These are phyloP conservation scores for Alectoria sarmentosa DNA, from an alignment of 495 filamentous ascomycete genomes.

Conservation along the genomic window DNA sequence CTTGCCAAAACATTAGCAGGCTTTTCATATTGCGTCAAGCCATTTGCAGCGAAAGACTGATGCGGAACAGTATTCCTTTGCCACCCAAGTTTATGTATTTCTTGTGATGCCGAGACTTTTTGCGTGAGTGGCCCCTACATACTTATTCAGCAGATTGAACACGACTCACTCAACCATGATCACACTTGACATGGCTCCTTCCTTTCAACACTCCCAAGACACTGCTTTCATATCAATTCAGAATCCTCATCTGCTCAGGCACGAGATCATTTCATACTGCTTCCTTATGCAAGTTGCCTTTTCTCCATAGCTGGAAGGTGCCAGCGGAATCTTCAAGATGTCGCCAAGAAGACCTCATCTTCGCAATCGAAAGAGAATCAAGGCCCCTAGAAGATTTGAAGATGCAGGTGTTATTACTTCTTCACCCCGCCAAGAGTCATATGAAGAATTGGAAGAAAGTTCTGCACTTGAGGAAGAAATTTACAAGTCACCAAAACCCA, in stretches of 20 bases:
- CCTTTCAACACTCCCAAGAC: not conserved
- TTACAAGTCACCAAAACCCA: conserved; percentile 7
- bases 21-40: not conserved
- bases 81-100: not conserved
- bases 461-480: conserved; percentile 5
- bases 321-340: not conserved
- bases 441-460: not conserved
- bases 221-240: not conserved
- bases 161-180: not conserved
- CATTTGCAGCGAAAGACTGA: not conserved
- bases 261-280: not conserved
- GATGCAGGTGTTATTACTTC: not conserved
- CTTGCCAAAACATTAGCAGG: not conserved
- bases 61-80: not conserved
- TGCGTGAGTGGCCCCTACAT: not conserved
- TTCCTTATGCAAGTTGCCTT: not conserved
- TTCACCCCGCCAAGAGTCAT: not conserved
- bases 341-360: conserved; percentile 4
- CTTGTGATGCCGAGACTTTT: not conserved
- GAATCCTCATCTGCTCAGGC: not conserved
- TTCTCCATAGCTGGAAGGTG: not conserved
- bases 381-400: conserved; percentile 13
- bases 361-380: conserved; percentile 12
- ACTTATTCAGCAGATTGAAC: not conserved
- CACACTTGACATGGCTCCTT: not conserved